Conservation (phyloP, 2,329 filamentous ascomycete species). For the Camillea tinctor region DNA sequence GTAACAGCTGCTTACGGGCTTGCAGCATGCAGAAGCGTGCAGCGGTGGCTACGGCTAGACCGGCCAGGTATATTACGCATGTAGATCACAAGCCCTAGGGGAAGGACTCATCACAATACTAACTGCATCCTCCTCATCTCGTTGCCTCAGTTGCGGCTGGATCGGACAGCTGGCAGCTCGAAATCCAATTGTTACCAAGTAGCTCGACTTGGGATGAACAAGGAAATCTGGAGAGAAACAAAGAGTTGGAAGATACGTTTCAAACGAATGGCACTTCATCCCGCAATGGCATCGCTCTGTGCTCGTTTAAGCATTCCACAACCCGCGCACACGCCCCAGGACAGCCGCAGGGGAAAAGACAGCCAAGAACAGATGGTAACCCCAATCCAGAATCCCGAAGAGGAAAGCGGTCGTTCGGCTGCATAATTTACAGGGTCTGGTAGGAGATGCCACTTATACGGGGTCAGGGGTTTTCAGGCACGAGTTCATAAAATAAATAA, state of each 20-base stretch:
- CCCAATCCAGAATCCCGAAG: slow-evolving; percentile 17
- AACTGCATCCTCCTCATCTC: slow-evolving; percentile 9
- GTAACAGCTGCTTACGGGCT: slow-evolving; percentile 16
- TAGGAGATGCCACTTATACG: slow-evolving; percentile 2
- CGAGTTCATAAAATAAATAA: slow-evolving; percentile 10
- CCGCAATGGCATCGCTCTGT: background rate
- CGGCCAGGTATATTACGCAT: slow-evolving; percentile 16
- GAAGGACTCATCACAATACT: slow-evolving; percentile 7
- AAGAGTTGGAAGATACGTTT: background rate
- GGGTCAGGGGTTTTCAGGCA: slow-evolving; percentile 7
- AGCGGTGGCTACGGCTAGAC: slow-evolving; percentile 21
- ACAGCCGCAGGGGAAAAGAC: slow-evolving; percentile 1
- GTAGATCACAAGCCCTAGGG: slow-evolving; percentile 6
- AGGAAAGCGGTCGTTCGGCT: slow-evolving; percentile 22
- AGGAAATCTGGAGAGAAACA: background rate
- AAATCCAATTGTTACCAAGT: background rate
- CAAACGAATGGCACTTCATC: background rate
- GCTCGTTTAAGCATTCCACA: background rate
- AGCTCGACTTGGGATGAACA: background rate
- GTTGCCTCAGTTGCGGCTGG: background rate
- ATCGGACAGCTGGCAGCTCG: background rate
- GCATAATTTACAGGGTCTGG: slow-evolving; percentile 24
- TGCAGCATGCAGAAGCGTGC: slow-evolving; percentile 10
- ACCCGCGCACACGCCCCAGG: slow-evolving; percentile 6
- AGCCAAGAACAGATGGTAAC: slow-evolving; percentile 19